phyloP scores from a whole-genome alignment of 305 asterid species.

The Ajuga reptans region DNA sequence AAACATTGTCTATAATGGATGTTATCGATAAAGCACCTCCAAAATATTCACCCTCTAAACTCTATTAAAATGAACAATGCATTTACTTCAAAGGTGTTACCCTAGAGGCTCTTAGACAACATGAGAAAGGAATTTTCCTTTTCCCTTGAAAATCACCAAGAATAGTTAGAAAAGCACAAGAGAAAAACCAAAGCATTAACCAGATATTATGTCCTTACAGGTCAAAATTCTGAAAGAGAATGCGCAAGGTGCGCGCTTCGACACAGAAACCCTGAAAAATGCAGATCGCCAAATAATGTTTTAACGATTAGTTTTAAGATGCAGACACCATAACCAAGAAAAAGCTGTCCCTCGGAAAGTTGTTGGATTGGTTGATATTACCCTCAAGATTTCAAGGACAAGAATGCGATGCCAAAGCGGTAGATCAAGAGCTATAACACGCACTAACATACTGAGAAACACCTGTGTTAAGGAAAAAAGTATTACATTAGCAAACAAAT shows the following conservation, averaged over 20 bases:
- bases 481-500: slow-evolving; percentile 12
- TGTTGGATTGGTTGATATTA: slow-evolving; percentile 28
- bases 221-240: slow-evolving; percentile 92
- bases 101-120: not conserved
- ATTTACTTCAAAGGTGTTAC: not conserved
- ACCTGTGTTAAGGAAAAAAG: slow-evolving; percentile 42
- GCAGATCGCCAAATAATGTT: slow-evolving; percentile 20
- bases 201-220: slow-evolving; percentile 52
- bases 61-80: not conserved
- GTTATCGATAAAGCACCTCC: not conserved
- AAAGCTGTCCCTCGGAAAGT: slow-evolving; percentile 11
- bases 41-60: not conserved
- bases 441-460: slow-evolving; percentile 88
- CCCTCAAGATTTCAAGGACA: slow-evolving; percentile 95
- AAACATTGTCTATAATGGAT: not conserved
- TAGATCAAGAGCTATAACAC: slow-evolving; percentile 77
- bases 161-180: slow-evolving; percentile 13
- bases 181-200: slow-evolving; percentile 12
- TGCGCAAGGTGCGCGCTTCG: slow-evolving; percentile 88
- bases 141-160: not conserved
- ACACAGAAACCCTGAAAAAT: slow-evolving; percentile 83
- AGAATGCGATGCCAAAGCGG: slow-evolving; percentile 99
- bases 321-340: slow-evolving; percentile 9
- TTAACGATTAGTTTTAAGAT: slow-evolving; percentile 14
- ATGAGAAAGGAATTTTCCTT: not conserved